Percentiles rank a stretch among this genome's conserved stretches.
These are phyloP conservation scores for Paramecium caudatum DNA, from an alignment of 73 alveolate genomes.

Conservation along the genomic window DNA sequence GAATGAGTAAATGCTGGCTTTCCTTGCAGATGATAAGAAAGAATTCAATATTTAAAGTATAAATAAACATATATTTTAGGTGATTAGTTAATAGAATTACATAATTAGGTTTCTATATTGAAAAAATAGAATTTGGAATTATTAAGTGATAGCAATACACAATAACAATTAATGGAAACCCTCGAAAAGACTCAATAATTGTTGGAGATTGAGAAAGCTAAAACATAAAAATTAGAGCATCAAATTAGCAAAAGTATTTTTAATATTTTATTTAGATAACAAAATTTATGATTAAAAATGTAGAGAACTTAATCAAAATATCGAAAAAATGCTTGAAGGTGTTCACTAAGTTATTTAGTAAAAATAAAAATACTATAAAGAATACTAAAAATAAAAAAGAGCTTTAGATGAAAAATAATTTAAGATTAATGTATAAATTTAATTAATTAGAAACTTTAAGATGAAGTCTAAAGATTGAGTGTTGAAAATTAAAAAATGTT, in stretches of 20 bases:
- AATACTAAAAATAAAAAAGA: not conserved
- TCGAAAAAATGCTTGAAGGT: slow-evolving; percentile 10
- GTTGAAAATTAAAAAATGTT: slow-evolving; percentile 41
- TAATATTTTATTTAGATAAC: not conserved
- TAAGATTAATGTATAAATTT: slow-evolving; percentile 19
- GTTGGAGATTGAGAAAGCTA: slow-evolving; percentile 7
- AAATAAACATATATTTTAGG: not conserved
- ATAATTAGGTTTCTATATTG: slow-evolving; percentile 7
- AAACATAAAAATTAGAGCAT: slow-evolving; percentile 6
- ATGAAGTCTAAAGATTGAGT: slow-evolving; percentile 38
- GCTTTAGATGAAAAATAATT: not conserved
- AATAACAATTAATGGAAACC: slow-evolving; percentile 13
- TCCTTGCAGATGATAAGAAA: not conserved
- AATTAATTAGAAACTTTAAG: slow-evolving; percentile 12
- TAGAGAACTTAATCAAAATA: not conserved
- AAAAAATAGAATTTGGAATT: slow-evolving; percentile 36
- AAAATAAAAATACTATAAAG: slow-evolving; percentile 16
- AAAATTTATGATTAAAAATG: slow-evolving; percentile 39
- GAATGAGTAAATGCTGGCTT: slow-evolving; percentile 51
- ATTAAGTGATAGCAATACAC: not conserved
- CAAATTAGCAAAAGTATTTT: not conserved
- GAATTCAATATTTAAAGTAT: slow-evolving; percentile 65
- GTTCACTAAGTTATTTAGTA: slow-evolving; percentile 17
- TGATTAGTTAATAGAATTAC: slow-evolving; percentile 19
- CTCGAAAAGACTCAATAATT: slow-evolving; percentile 40